Base-by-base conservation (phyloP, 2,329 filamentous ascomycete genomes). In the Tolypocladium paradoxum region DNA sequence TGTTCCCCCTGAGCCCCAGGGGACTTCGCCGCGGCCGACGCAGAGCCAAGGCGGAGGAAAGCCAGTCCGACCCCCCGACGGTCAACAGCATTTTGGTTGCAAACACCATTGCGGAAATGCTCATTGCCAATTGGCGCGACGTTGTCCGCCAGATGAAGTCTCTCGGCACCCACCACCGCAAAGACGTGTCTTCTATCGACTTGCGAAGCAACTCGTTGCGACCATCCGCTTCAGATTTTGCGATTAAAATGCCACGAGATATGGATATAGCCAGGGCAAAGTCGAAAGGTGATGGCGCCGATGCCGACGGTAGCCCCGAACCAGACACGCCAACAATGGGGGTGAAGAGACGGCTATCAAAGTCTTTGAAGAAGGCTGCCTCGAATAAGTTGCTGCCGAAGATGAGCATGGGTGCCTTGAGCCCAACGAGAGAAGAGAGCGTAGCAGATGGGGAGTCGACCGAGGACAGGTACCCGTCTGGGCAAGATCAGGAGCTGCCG, bases 51-150 rank as follows among this genome's bases (percentile, higher is more conserved):
- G 27, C 55, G 2, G 27, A 48, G 14, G 6, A 55, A 55, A n/a
- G 45, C 50, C 3, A 49, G 9, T 16, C 54, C 1, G 57, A 61
- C 0, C 54, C 66, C 3, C 61, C 69, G 5, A 63, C 66, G 0
- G 65, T 84, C 20, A 76, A 83, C 67, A 84, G 81, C 58, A 71
- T 83, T 24, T 71, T 75, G 46, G 66, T 83, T 52, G 81, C 81
- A 12, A 84, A 82, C 55, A 68, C 69, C 34, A 76, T 87, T 33
- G 71, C 81, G 0, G 81, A 85, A 63, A 85, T 87, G 82, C 68
- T 87, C 6, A 80, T 87, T 49, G 70, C 76, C 1, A 76, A 85
- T 56, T 87, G 84, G 84, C 72, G 78, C 54, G 81, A 84, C 48
- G 73, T 85, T 12, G 79, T 84, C 45, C 71, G 75, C 38, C 78